Percentiles rank a stretch among this genome's conserved stretches.
phyloP scores from a whole-genome alignment of 2,329 filamentous ascomycete species.

The Aspergillus sp. region DNA sequence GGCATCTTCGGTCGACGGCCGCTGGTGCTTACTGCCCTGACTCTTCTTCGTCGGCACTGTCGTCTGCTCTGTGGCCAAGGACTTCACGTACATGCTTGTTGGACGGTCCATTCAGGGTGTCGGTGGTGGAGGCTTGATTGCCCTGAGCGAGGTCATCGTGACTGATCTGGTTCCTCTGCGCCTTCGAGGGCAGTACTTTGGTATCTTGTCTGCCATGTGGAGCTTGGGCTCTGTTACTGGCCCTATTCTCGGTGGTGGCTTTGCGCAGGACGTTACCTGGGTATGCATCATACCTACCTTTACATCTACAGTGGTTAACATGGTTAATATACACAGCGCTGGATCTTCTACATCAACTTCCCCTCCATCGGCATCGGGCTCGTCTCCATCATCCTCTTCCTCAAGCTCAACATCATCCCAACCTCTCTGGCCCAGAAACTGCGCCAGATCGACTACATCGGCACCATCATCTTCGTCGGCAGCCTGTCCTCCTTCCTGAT shows the following conservation, averaged over 20 bases:
- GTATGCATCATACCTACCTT: slow-evolving; percentile 16
- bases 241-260: slow-evolving; percentile 44
- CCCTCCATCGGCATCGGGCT: slow-evolving; percentile 33
- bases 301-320: no score
- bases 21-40: slow-evolving; percentile 39
- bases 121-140: slow-evolving; percentile 47
- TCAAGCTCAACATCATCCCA: slow-evolving; percentile 1
- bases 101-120: slow-evolving; percentile 47
- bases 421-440: slow-evolving; percentile 5
- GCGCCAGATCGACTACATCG: slow-evolving; percentile 31
- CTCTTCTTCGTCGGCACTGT: slow-evolving; percentile 47
- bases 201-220: slow-evolving; percentile 42
- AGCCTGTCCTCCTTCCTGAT: slow-evolving; percentile 31
- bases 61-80: slow-evolving; percentile 41
- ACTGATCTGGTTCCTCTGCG: slow-evolving; percentile 47
- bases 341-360: slow-evolving; percentile 41
- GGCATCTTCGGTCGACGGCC: slow-evolving; percentile 50
- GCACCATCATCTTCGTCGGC: slow-evolving; percentile 28
- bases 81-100: slow-evolving; percentile 49
- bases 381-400: slow-evolving; percentile 11
- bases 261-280: slow-evolving; percentile 37
- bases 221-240: slow-evolving; percentile 40
- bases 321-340: slow-evolving; percentile 21
- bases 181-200: slow-evolving; percentile 40
- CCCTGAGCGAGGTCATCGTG: slow-evolving; percentile 44